A percentile compares a stretch with the other conserved stretches of the same genome.
Evolutionary conservation across 805 yeast species (phyloP).

Genomic region (Alloascoidea hylecoeti): DNA sequence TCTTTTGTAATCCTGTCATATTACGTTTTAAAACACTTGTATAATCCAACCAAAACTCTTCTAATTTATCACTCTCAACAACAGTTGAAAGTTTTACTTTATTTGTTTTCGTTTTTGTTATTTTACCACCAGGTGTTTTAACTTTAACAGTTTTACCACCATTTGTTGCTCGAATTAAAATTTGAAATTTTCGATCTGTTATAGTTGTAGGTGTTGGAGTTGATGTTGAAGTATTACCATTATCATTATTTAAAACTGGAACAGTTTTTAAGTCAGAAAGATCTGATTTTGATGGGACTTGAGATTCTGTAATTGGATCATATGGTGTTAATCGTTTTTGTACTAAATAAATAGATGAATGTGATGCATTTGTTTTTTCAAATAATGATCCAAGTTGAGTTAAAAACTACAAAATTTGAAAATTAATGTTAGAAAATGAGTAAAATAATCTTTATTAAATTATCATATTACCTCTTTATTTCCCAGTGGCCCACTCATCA

Average conservation of each 20-base stretch:
- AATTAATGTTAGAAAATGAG: too few species aligned
- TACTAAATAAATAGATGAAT: neutral
- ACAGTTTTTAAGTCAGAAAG: neutral
- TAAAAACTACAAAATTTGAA: too few species aligned
- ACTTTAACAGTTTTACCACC: neutral
- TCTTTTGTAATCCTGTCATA: constrained; percentile 64
- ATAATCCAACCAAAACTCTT: constrained; percentile 67
- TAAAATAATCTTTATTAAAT: too few species aligned
- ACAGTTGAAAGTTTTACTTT: constrained; percentile 53
- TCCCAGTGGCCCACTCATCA: too few species aligned
- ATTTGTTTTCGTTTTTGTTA: constrained; percentile 21
- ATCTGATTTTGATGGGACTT: neutral
- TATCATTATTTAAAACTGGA: neutral
- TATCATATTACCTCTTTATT: too few species aligned
- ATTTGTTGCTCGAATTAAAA: neutral
- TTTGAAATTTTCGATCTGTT: neutral
- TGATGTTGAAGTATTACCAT: neutral
- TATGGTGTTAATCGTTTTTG: neutral
- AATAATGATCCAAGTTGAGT: neutral
- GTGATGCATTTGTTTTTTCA: neutral
- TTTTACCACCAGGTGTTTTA: neutral
- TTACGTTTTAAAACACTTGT: constrained; percentile 56
- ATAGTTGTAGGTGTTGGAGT: too few species aligned
- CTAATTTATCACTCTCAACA: constrained; percentile 46
- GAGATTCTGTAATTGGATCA: constrained; percentile 1